Evolutionary conservation across 257 asterid species (phyloP), one percentile per base, ranked within the genome.

Genomic region (Paraleonurus japonicus): DNA sequence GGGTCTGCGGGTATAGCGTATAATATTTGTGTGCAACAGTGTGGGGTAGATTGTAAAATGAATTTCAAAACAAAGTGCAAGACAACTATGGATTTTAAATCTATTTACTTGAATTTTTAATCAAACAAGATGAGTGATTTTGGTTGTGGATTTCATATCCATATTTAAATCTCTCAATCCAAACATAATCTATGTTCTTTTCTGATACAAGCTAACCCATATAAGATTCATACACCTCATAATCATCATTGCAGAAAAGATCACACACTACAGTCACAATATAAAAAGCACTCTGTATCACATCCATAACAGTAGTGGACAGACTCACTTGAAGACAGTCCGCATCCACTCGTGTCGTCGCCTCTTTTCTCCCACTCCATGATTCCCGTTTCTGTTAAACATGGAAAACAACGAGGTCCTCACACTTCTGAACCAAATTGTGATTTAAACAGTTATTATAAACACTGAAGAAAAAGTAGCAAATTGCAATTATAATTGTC

Each of bases 401-500:
- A 62, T 62, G 16, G 43, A 37, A 30, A 16, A 60, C 30, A 62
- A 3, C 51, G 15, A 59, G 47, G 30, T 19, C 5, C 50, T 9
- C 12, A 63, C 54, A 20, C 30, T 61, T 63, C 13, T 11, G 33
- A 63, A 63, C 69, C 55, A 37, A 63, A 63, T 41, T 19, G 69
- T 37, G 20, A 62, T 35, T 2, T 7, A 35, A 8, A 62, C 20
- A 33, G 47, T 12, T 32, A 8, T 33, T 33, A 37, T 61, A 33
- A 33, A 1, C 6, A 37, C 16, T 19, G 30, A 13, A 24, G 53
- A 63, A 16, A 39, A 19, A 57, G 10, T 26, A 19, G 60, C 13
- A 17, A 5, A 50, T 19, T 50, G 13, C 10, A 16, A 16, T n/a
- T 48, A 48, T 2, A 50, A 6, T 50, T 50, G 26, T 50, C 12